Base-by-base conservation (phyloP, 306 rosid genomes). In the Cucurbita ficifolia region DNA sequence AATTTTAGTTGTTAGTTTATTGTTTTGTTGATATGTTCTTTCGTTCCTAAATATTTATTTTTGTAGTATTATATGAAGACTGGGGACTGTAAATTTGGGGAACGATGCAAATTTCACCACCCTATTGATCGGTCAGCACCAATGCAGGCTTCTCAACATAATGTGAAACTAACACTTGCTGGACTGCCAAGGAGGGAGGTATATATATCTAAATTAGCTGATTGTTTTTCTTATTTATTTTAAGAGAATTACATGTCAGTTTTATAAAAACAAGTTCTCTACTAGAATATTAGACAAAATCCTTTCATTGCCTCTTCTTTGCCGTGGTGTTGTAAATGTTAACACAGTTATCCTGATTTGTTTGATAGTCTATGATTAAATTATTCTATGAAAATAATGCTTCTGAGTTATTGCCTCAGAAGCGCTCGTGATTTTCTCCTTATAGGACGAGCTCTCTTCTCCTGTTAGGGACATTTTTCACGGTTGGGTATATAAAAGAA, bases 131-230 rank as follows among this genome's bases (percentile, higher is more conserved):
- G 97, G 70, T 69, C 97, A 76, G 89, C 88, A 61, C 82, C 84
- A 74, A 81, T 72, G 42, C 84, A 65, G 80, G 86, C 78, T 54
- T 51, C 70, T 42, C 86, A 79, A 63, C 82, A 79, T 76, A 72
- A 72, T 74, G 85, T 90, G 54, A 90, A 86, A 61, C 97, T 94
- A 72, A 89, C 97, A 78, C 91, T 82, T 57, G 98, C 98, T 36
- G 98, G 98, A 65, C 81, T 89, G 78, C 98, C 98, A 33, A 85
- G 98, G 84, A 89, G 98, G 85, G 98, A 94, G 97, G 98, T 94
- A 83, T 74, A 9, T 24, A 75, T 45, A 65, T 40, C 40, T 29
- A 29, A 29, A 29, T 29, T 29, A 29, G 33, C 33, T 29, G 33
- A 29, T 29, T 29, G 33, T 29, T 29, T 29, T 29, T 29, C 33